Conservation (phyloP, 2,329 filamentous ascomycete species). For the Phialemoniopsis sp. region DNA sequence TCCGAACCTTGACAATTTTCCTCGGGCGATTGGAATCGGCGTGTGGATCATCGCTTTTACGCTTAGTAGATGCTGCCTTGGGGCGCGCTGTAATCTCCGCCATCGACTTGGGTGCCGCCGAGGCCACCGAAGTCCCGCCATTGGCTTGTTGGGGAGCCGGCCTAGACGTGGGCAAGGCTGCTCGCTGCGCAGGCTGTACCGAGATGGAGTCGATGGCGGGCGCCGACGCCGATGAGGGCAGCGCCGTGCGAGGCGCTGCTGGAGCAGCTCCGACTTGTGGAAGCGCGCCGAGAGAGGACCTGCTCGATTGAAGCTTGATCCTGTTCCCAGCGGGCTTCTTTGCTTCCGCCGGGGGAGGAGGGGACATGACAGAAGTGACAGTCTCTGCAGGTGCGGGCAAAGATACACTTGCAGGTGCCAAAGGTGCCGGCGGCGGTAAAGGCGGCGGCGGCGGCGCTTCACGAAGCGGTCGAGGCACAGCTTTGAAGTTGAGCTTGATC, state of each 20-base stretch:
- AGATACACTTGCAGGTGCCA: no score
- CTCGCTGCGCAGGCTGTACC: conserved; percentile 13
- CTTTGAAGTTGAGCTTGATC: conserved; percentile 10
- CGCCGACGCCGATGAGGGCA: conserved; percentile 1
- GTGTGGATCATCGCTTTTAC: conserved; percentile 20
- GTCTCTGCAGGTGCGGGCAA: not conserved
- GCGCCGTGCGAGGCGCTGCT: not conserved
- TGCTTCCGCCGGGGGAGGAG: conserved; percentile 6
- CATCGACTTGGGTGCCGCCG: not conserved
- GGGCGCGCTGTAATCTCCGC: not conserved
- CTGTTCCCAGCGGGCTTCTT: conserved; percentile 8
- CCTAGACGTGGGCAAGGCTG: conserved; percentile 1
- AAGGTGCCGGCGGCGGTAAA: no score
- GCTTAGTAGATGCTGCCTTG: conserved; percentile 13
- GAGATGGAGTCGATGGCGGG: conserved; percentile 16
- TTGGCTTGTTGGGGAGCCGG: not conserved
- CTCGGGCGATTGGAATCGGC: conserved; percentile 13
- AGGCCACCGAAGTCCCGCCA: conserved; percentile 1
- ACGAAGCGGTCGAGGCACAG: conserved; percentile 8
- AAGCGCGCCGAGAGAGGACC: conserved; percentile 3
- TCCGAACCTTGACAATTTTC: conserved; percentile 15
- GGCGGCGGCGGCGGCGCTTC: not conserved
- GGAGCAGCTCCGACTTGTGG: not conserved
- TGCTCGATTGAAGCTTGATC: conserved; percentile 13
- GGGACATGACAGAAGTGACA: conserved; percentile 1